phyloP scores from a whole-genome alignment of 2,329 filamentous ascomycete genomes.

The Penicillium sp. region DNA sequence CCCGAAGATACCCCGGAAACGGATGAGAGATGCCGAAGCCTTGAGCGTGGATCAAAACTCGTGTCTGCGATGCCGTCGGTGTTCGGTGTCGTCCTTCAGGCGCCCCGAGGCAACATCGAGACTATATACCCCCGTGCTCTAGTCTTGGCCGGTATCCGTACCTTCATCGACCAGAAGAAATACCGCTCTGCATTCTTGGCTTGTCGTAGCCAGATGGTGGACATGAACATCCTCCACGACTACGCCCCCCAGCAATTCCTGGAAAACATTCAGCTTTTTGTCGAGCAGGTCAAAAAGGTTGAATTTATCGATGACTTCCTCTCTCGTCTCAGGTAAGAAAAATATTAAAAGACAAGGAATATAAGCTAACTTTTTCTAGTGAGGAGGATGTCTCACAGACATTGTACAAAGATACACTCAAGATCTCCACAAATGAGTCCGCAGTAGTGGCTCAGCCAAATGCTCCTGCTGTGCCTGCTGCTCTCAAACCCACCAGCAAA shows the following conservation, averaged over 20 bases:
- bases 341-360: neutral
- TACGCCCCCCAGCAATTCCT: conserved; percentile 87
- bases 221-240: conserved; percentile 97
- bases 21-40: conserved; percentile 86
- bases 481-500: conserved; percentile 22
- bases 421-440: conserved; percentile 38
- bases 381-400: conserved; percentile 92
- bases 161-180: conserved; percentile 74
- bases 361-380: conserved; percentile 40
- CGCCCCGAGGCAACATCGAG: conserved; percentile 93
- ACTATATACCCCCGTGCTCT: conserved; percentile 92
- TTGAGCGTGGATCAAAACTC: conserved; percentile 84
- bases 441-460: conserved; percentile 27
- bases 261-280: conserved; percentile 69
- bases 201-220: conserved; percentile 89
- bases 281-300: conserved; percentile 79
- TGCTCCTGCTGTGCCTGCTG: conserved; percentile 9
- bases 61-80: conserved; percentile 86
- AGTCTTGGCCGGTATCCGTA: conserved; percentile 84
- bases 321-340: conserved; percentile 70
- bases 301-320: conserved; percentile 88
- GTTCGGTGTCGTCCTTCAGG: conserved; percentile 84
- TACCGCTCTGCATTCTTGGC: conserved; percentile 82
- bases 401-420: conserved; percentile 86
- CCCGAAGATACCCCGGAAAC: conserved; percentile 85